Conservation (phyloP, 495 filamentous ascomycete species). For the Aspergillus egyptiacus region DNA sequence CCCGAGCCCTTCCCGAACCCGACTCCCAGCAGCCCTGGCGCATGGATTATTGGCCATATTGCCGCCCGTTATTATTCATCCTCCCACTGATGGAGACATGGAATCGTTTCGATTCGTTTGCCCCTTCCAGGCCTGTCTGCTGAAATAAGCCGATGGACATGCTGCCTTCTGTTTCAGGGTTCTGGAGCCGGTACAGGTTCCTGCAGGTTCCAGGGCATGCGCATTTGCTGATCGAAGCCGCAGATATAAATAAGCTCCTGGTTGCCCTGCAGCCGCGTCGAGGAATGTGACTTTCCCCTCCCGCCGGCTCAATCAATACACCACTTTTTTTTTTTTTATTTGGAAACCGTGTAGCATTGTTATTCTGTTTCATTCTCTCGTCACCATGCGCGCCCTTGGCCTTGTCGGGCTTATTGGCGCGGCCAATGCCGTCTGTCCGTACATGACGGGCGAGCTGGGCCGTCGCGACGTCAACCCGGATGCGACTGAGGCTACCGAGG, state of each 20-base stretch:
- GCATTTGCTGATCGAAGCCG: neutral
- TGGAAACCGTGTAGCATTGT: neutral
- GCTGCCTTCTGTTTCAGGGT: neutral
- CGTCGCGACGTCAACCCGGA: conserved; percentile 25
- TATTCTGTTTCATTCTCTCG: neutral
- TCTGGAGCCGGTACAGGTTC: no score
- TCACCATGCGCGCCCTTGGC: conserved; percentile 26
- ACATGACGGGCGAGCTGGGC: conserved; percentile 32
- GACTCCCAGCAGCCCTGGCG: no score
- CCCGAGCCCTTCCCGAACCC: conserved; percentile 1
- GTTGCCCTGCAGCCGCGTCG: neutral
- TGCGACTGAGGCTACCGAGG: conserved; percentile 35
- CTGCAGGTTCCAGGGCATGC: neutral
- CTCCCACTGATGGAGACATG: neutral
- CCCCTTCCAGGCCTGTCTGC: conserved; percentile 3
- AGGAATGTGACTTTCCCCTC: neutral
- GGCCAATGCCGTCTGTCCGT: conserved; percentile 39
- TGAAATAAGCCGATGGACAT: neutral
- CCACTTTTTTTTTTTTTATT: neutral
- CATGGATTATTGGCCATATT: no score
- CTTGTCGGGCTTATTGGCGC: conserved; percentile 33
- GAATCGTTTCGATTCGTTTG: neutral
- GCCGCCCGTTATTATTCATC: no score
- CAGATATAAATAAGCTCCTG: neutral
- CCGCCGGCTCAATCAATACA: neutral